Conservation (phyloP, 2,329 filamentous ascomycete genomes). For the Aspergillus uvarum region DNA sequence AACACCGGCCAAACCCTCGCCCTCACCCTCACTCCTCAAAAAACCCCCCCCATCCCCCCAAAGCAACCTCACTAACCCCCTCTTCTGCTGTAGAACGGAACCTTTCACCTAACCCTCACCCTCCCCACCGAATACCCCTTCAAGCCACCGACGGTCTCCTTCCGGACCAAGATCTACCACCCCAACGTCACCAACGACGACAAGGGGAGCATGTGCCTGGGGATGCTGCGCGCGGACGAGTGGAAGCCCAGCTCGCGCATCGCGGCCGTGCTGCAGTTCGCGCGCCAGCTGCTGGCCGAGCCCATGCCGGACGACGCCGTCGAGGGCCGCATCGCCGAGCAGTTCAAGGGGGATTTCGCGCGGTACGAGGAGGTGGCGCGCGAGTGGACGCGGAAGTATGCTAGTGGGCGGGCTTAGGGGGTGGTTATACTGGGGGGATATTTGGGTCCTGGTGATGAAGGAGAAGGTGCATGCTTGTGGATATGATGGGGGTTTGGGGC, state of each 20-base stretch:
- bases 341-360: constrained; percentile 68
- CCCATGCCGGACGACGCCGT: constrained; percentile 89
- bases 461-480: too few relatives aligned
- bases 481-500: too few relatives aligned
- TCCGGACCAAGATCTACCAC: constrained; percentile 91
- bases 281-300: constrained; percentile 71
- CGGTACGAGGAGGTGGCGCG: constrained; percentile 73
- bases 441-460: too few relatives aligned
- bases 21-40: too few relatives aligned
- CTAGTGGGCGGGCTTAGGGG: constrained; percentile 38
- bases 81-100: constrained; percentile 56
- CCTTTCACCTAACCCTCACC: constrained; percentile 69
- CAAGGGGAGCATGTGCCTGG: constrained; percentile 81
- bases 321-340: constrained; percentile 80
- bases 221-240: constrained; percentile 76
- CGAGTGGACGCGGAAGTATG: constrained; percentile 73
- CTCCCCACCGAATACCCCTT: constrained; percentile 85
- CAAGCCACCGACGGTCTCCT: constrained; percentile 77
- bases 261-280: constrained; percentile 71
- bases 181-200: constrained; percentile 89
- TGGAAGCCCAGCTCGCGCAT: constrained; percentile 90
- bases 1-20: neutral
- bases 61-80: too few relatives aligned
- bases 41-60: too few relatives aligned
- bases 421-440: neutral